Conservation (phyloP, 2,329 filamentous ascomycete species). For the Xylariaceae sp. region DNA sequence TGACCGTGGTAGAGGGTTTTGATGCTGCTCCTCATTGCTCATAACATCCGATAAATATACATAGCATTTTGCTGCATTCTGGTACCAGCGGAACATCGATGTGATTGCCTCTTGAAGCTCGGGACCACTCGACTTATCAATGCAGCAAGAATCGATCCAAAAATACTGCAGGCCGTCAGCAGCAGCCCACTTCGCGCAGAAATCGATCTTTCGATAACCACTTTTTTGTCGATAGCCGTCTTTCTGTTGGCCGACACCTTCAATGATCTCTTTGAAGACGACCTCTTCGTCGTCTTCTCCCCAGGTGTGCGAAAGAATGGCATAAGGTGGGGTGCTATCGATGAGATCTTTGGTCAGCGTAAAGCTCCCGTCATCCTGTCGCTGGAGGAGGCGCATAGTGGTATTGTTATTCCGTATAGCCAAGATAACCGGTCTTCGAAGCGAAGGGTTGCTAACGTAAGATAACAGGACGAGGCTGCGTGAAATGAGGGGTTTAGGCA, state of each 20-base stretch:
- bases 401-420: neutral
- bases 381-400: neutral
- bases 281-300: neutral
- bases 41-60: too few species aligned
- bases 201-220: too few species aligned
- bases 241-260: neutral
- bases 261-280: neutral
- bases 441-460: neutral
- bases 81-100: constrained; percentile 6
- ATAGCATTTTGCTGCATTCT: constrained; percentile 1
- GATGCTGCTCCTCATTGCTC: too few species aligned
- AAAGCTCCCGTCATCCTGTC: neutral
- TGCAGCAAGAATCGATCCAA: constrained; percentile 6
- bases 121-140: neutral
- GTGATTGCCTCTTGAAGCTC: constrained; percentile 2
- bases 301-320: constrained; percentile 7
- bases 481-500: neutral
- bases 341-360: neutral
- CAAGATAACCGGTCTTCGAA: neutral
- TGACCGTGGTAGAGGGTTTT: too few species aligned
- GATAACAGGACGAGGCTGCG: neutral
- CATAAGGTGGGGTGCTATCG: neutral
- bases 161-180: neutral
- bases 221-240: too few species aligned
- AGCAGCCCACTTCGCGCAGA: neutral